These are phyloP conservation scores for Tylopilus sp. DNA, from an alignment of 1,284 basidiomycete genomes.

Conservation along the genomic window DNA sequence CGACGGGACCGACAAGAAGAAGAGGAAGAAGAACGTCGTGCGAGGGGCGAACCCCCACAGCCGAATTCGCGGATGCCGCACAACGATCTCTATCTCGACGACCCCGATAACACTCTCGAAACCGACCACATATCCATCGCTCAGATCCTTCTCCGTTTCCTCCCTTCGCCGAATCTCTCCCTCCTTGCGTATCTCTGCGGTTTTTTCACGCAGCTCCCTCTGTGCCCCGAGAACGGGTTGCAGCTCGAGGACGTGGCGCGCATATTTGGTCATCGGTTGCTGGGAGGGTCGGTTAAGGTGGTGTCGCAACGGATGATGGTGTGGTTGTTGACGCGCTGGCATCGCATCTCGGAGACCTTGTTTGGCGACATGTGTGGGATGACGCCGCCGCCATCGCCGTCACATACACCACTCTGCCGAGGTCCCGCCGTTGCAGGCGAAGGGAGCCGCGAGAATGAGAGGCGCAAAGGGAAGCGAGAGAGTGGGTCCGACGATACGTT, in stretches of 20 bases:
- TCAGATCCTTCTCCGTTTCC: constrained; percentile 54
- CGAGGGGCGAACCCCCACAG: constrained; percentile 17
- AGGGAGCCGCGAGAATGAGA: constrained; percentile 12
- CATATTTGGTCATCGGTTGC: constrained; percentile 29
- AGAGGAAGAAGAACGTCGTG: constrained; percentile 27
- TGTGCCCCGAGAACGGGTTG: constrained; percentile 32
- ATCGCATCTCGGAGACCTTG: constrained; percentile 24
- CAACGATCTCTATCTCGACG: constrained; percentile 11
- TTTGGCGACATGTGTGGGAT: constrained; percentile 28
- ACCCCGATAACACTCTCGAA: constrained; percentile 26
- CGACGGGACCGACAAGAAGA: constrained; percentile 23
- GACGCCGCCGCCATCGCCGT: constrained; percentile 16
- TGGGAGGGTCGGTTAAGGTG: constrained; percentile 24
- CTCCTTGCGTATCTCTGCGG: constrained; percentile 59
- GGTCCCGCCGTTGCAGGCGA: not conserved
- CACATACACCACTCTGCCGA: not conserved
- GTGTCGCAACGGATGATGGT: constrained; percentile 32
- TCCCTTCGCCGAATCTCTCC: constrained; percentile 53
- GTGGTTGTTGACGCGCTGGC: constrained; percentile 29
- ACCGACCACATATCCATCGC: constrained; percentile 40
- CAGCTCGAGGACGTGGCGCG: constrained; percentile 32
- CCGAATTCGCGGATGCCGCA: constrained; percentile 2
- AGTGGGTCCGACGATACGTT: not conserved
- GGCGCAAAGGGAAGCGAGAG: constrained; percentile 16
- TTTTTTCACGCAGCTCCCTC: constrained; percentile 45